Conservation (phyloP, 345 rosid genomes). For the Eucalyptus erythrocorys region DNA sequence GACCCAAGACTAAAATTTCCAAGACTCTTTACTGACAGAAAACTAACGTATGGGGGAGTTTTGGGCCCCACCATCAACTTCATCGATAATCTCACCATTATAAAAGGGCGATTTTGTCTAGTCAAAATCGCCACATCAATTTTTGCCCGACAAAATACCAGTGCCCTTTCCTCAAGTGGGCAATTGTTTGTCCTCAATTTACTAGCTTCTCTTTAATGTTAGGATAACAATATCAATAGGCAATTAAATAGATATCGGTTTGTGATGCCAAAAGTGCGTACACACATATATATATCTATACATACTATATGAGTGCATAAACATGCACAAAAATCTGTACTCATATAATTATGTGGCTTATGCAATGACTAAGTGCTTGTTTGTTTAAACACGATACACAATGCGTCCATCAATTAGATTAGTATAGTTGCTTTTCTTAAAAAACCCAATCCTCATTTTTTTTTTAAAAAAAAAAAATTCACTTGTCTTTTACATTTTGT, state of each 20-base stretch:
- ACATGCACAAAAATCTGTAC: background rate
- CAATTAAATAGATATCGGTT: background rate
- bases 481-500: too few relatives aligned
- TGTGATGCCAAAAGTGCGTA: too few relatives aligned
- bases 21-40: background rate
- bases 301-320: rapidly evolving
- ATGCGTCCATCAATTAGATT: rapidly evolving
- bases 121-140: background rate
- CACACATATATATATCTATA: too few relatives aligned
- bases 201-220: background rate
- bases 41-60: rapidly evolving
- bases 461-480: too few relatives aligned
- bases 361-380: background rate
- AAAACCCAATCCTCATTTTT: too few relatives aligned
- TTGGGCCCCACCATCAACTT: background rate
- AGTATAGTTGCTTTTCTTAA: too few relatives aligned
- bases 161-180: background rate
- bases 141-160: rapidly evolving
- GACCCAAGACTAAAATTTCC: background rate
- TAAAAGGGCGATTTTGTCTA: too few relatives aligned
- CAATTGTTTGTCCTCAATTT: background rate
- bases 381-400: rapidly evolving
- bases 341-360: rapidly evolving
- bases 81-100: rapidly evolving
- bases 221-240: background rate